Percentiles rank a stretch among this genome's conserved stretches.
phyloP scores from a whole-genome alignment of 768 basidiomycete species.

The Cystobasidium tubakii region DNA sequence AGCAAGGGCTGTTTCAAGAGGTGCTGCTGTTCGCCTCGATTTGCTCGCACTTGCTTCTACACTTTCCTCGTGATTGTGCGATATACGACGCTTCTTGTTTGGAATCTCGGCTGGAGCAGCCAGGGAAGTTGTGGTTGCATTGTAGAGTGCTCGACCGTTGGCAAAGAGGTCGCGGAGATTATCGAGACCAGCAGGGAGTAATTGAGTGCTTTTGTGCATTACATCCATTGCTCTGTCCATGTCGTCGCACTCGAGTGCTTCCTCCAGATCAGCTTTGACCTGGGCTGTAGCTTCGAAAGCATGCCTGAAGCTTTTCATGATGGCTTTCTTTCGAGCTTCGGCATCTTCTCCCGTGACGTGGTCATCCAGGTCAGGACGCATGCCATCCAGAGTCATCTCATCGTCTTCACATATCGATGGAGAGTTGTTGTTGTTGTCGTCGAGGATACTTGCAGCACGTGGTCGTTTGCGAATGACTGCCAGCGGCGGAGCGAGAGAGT shows the following conservation, averaged over 20 bases:
- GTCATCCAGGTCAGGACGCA: neutral
- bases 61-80: neutral
- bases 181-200: neutral
- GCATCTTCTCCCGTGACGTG: neutral
- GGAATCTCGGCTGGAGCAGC: slow-evolving; percentile 24
- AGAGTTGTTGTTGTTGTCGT: neutral
- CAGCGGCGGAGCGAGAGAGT: neutral
- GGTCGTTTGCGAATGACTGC: neutral
- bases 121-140: slow-evolving; percentile 25
- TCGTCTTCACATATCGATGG: neutral
- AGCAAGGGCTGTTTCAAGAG: neutral
- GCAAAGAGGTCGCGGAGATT: neutral
- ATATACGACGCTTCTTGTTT: slow-evolving; percentile 13
- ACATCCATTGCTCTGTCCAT: neutral
- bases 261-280: neutral
- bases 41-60: neutral
- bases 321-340: neutral
- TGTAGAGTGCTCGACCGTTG: slow-evolving; percentile 20
- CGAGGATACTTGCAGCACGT: neutral
- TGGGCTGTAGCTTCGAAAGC: neutral
- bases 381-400: too few species aligned
- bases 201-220: neutral
- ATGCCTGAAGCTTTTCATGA: neutral
- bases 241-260: neutral
- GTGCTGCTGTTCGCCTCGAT: neutral